Evolutionary conservation across 371 early-diverging fungal species (phyloP), one percentile per base, ranked within the genome.

Genomic region (Conidiobolus incongruus): DNA sequence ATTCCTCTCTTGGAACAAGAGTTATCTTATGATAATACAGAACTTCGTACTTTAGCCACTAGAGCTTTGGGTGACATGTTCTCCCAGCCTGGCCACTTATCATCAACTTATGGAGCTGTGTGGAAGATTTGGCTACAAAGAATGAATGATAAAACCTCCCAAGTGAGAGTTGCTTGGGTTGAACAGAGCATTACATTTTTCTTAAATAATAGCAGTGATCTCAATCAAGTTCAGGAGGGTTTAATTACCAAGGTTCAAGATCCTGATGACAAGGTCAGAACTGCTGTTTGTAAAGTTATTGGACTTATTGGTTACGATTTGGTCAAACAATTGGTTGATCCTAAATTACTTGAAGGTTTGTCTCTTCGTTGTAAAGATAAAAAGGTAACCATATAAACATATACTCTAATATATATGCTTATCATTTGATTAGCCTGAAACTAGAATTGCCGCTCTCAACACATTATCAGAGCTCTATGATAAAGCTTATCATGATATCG

Each of bases 1-100:
- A 68, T 95, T 26, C 96, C 96, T 16, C 77, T 81, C 49, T 59
- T 95, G 28, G 90, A 91, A 50, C 91, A 89, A 44, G 93, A 95
- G 53, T 60, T 90, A 54, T 66, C 66, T 48, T 46, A 66, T 13
- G 86, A 87, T 37, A 66, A 83, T 40, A 56, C 63, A 10, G 60
- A 70, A n/a, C 62, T 92, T 17, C 71, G 95, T 12, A 53, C 66
- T 13, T 46, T 88, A 19, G 84, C 88, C 0, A 81, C 78, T 0
- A 64, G 72, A 20, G 75, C 78, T 0, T 52, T 90, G 15, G 95
- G 91, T 0, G 67, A 74, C 37, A 83, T 94, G 87, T 74, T 85
- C 65, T 63, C 70, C 2, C 77, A 80, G 35, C 66, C 65, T 28
- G 69, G 4, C 66, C 65, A 11, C 53, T 89, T 26, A 10, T 68